Evolutionary conservation across 2,329 filamentous ascomycete genomes (phyloP).

Genomic region (Albifimbria verrucaria): DNA sequence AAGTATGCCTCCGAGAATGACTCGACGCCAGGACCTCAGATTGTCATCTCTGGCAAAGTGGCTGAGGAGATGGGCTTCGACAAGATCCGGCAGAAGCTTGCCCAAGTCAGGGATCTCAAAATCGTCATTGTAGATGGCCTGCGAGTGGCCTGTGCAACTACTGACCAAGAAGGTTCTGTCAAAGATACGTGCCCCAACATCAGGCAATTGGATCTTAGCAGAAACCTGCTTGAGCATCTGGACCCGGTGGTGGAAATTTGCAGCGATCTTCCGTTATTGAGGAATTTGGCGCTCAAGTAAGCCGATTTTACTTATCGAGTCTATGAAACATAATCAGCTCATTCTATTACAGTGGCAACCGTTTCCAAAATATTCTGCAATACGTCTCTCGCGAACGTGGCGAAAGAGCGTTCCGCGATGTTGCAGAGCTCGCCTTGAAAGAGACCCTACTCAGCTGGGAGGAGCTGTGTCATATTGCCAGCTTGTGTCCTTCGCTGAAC

Average conservation of each 20-base stretch:
- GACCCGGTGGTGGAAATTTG: constrained; percentile 69
- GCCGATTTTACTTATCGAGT: constrained; percentile 20
- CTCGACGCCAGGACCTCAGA: constrained; percentile 40
- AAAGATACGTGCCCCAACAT: constrained; percentile 61
- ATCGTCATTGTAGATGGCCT: constrained; percentile 80
- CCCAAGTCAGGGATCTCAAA: constrained; percentile 72
- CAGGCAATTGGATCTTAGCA: constrained; percentile 76
- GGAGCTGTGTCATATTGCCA: constrained; percentile 53
- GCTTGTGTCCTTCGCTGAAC: constrained; percentile 50
- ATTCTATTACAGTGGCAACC: constrained; percentile 62
- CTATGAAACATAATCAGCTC: constrained; percentile 7
- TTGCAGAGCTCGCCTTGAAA: constrained; percentile 62
- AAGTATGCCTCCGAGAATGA: constrained; percentile 73
- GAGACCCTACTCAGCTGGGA: constrained; percentile 66
- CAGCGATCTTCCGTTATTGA: constrained; percentile 62
- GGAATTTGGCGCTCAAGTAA: constrained; percentile 68
- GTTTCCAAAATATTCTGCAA: constrained; percentile 49
- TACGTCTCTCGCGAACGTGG: constrained; percentile 26
- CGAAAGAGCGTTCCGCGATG: constrained; percentile 41
- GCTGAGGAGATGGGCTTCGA: constrained; percentile 95
- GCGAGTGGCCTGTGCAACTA: constrained; percentile 47
- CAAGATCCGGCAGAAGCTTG: constrained; percentile 79
- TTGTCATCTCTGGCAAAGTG: constrained; percentile 74
- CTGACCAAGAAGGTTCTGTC: constrained; percentile 35
- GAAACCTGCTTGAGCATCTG: constrained; percentile 73